These are phyloP conservation scores for Sapria himalayana DNA, from an alignment of 345 rosid genomes.

Conservation along the genomic window DNA sequence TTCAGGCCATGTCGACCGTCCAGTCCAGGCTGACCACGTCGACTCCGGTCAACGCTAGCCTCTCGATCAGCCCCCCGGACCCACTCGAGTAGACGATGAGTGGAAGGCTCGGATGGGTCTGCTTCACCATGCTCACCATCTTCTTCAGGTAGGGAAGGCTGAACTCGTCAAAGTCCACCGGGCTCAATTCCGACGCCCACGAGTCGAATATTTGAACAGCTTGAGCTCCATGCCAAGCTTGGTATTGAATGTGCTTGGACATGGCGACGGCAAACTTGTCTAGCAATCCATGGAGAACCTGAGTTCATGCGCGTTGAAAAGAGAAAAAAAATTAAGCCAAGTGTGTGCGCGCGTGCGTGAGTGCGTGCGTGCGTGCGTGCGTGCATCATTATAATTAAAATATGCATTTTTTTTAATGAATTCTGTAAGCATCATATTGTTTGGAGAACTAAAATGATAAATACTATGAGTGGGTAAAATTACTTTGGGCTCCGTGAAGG, in stretches of 20 bases:
- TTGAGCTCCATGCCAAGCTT: conserved; percentile 81
- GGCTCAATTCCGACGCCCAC: conserved; percentile 97
- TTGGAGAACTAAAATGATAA: no score
- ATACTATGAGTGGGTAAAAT: not conserved
- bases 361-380: no score
- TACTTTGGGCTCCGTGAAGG: conserved; percentile 91
- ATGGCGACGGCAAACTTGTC: conserved; percentile 70
- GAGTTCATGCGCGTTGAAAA: not conserved
- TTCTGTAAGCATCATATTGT: no score
- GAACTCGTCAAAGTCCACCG: conserved; percentile 79
- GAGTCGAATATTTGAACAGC: conserved; percentile 96
- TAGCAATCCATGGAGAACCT: conserved; percentile 80
- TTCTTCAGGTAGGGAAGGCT: conserved; percentile 80
- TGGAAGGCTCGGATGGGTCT: conserved; percentile 76
- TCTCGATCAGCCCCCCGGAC: conserved; percentile 86
- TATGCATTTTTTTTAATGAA: no score
- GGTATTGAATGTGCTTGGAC: conserved; percentile 67
- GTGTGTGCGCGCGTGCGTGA: no score
- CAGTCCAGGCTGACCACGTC: conserved; percentile 98
- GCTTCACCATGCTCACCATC: conserved; percentile 64
- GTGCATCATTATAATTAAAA: no score
- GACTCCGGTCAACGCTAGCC: conserved; percentile 63
- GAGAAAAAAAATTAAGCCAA: not conserved
- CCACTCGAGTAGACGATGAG: conserved; percentile 83
- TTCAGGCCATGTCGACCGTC: conserved; percentile 97